Evolutionary conservation across 2,329 filamentous ascomycete species (phyloP), one percentile per base, ranked within the genome.

Genomic region (Clarireedia monteithiana): DNA sequence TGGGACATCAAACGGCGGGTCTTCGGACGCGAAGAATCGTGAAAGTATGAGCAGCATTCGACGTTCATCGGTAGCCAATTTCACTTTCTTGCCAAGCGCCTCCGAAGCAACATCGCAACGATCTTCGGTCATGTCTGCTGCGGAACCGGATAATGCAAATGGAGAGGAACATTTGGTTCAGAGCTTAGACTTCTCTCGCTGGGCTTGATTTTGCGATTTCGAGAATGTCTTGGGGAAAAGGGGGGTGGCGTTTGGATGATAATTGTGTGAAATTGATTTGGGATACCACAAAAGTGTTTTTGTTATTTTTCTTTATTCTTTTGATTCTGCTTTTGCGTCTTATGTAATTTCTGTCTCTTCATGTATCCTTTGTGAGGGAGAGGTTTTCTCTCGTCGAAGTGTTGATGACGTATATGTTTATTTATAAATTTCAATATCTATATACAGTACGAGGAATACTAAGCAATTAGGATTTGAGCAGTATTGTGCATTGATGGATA

Each of bases 1-100:
- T n/a, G 63, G 60, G 6, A 63, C 66, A 10, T 58, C 75, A 14
- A 66, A 58, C 27, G 59, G 62, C 12, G 48, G 46, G 2, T 20
- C 50, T 2, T 46, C 50, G 15, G 60, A 63, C 15, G 17, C 76
- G 2, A 68, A 71, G 62, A 78, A 76, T 20, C 75, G 83, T 14
- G 82, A 85, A 62, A 85, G 81, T 63, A 76, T 85, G 50, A 81
- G 71, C 63, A 83, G 78, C 62, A 72, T 86, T 40, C 75, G 82
- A 50, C 74, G 83, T 57, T 78, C 82, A n/a, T 85, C 82, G 36
- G 82, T 85, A 2, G 82, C 81, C 5, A 86, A 82, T 2, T 85
- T 85, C 66, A 86, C 82, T 1, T 85, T 85, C 65, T 80, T 85
- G 61, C 79, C 79, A 2, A 78, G 71, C 58, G 75, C 76, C 58